phyloP scores from a whole-genome alignment of 345 rosid species.

The Hibiscus syriacus region DNA sequence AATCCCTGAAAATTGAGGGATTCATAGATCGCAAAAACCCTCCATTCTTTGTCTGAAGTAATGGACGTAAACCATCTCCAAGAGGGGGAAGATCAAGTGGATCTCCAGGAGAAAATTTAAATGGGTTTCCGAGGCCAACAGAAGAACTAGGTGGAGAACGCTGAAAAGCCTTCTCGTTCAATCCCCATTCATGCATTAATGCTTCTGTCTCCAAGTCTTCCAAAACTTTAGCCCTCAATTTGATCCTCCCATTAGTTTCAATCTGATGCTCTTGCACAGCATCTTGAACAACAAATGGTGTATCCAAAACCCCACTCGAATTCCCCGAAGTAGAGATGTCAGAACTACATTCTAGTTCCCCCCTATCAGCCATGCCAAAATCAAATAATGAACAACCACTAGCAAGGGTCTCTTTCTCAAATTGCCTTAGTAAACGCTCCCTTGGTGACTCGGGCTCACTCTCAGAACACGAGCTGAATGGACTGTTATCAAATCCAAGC shows the following conservation, averaged over 20 bases:
- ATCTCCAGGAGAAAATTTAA: slow-evolving; percentile 46
- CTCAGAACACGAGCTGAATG: slow-evolving; percentile 59
- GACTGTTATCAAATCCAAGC: slow-evolving; percentile 73
- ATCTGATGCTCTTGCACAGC: slow-evolving; percentile 52
- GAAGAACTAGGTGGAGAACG: slow-evolving; percentile 50
- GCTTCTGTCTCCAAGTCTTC: slow-evolving; percentile 81
- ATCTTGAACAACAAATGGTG: slow-evolving; percentile 42
- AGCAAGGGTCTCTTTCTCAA: slow-evolving; percentile 72
- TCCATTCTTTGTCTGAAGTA: slow-evolving; percentile 71
- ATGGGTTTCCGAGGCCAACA: slow-evolving; percentile 48
- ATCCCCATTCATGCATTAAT: slow-evolving; percentile 88
- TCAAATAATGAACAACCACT: slow-evolving; percentile 62
- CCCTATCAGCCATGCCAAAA: slow-evolving; percentile 36
- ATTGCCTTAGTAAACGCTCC: slow-evolving; percentile 76
- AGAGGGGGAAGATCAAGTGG: slow-evolving; percentile 58
- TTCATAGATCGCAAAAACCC: slow-evolving; percentile 85
- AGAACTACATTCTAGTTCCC: slow-evolving; percentile 33
- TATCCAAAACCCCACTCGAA: slow-evolving; percentile 26
- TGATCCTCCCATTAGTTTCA: slow-evolving; percentile 32
- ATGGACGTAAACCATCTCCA: slow-evolving; percentile 81
- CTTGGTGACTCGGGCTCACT: slow-evolving; percentile 96
- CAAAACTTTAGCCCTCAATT: slow-evolving; percentile 53
- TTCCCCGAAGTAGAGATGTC: slow-evolving; percentile 24
- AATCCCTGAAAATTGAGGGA: slow-evolving; percentile 51
- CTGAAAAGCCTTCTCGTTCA: slow-evolving; percentile 70